Evolutionary conservation across 2,329 filamentous ascomycete species (phyloP), one percentile per base, ranked within the genome.

Genomic region (Phyllosticta ampelicida): DNA sequence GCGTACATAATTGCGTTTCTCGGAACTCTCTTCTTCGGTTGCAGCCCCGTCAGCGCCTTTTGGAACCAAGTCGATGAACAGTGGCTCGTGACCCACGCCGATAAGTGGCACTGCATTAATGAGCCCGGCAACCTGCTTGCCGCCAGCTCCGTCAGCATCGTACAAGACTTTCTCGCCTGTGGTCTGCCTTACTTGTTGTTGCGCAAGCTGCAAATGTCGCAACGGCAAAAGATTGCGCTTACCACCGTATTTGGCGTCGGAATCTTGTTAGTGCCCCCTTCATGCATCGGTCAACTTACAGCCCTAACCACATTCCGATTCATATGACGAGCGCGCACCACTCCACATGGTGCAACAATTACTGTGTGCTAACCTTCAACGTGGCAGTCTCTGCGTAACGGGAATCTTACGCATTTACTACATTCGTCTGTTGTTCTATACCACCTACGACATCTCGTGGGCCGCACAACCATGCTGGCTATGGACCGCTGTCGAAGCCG

Each of bases 211-310:
- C 69, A 73, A 30, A 70, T 80, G 44, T 68, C 74, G 3, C 63
- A 59, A 16, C 65, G 69, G 19, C 76, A 79, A 63, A 78, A 76
- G 63, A 59, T 75, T 21, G 74, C 70, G 0, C 63, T 77, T 9
- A 73, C 76, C 51, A 73, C 75, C 51, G 70, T 78, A 62, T 70
- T 74, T 68, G 74, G 66, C 8, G 61, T 76, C 5, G 74, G 77
- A 0, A 67, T 77, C 4, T 67, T 78, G 69, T 75, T 57, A 65
- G 65, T 65, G 5, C 26, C 30, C 9, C 9, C 20, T 36, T 18
- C 19, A n/a, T 26, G 23, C 48, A 16, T n/a, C 36, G 49, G 20
- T 53, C 20, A 21, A 28, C 6, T 5, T 28, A n/a, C 23, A 21
- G 28, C 28, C 23, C 18, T 44, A 44, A 44, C 36, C 36, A 8